These are phyloP conservation scores for Eucalyptus shirleyi DNA, from an alignment of 345 rosid species.

Conservation along the genomic window DNA sequence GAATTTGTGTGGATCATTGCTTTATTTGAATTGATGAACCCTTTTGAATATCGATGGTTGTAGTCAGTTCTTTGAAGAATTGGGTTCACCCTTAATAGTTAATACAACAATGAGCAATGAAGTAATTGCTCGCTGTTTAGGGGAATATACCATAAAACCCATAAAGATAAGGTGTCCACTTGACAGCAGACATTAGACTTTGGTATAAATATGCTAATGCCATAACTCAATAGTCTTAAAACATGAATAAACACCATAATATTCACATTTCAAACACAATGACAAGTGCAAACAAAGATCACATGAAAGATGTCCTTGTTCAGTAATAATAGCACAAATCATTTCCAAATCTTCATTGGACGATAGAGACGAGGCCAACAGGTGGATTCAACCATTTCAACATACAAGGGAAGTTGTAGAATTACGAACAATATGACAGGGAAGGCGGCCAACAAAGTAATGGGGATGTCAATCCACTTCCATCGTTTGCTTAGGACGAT, in stretches of 20 bases:
- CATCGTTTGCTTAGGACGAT: background rate
- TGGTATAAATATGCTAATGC: background rate
- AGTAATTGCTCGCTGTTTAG: background rate
- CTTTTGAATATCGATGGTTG: background rate
- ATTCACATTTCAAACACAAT: background rate
- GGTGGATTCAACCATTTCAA: background rate
- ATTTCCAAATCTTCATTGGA: background rate
- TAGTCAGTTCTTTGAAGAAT: background rate
- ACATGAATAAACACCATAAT: background rate
- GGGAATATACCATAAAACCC: background rate
- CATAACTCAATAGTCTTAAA: background rate
- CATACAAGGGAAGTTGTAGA: background rate
- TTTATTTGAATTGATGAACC: background rate
- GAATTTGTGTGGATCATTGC: background rate
- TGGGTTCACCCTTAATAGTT: background rate
- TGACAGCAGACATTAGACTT: background rate
- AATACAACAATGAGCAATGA: background rate
- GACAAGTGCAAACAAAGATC: background rate
- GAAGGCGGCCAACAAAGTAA: background rate
- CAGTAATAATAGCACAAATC: background rate
- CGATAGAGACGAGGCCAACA: background rate
- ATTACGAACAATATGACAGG: background rate
- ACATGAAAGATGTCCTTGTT: background rate
- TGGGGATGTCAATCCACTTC: background rate
- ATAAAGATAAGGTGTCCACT: background rate